Conservation (phyloP, 2,329 filamentous ascomycete genomes). For the Ceratocystis diversiconidia region DNA sequence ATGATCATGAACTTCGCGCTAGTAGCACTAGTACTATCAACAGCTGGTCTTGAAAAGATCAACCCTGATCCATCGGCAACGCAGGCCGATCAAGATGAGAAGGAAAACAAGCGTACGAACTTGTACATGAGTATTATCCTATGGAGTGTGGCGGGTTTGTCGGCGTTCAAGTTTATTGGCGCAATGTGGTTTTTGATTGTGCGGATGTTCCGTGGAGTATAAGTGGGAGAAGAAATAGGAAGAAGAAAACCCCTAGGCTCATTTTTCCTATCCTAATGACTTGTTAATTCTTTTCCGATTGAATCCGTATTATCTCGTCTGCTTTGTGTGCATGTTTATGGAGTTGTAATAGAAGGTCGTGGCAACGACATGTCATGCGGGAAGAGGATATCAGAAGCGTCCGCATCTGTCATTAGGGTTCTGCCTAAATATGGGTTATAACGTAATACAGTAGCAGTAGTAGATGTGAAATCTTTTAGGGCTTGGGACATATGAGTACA, state of each 20-base stretch:
- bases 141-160: slow-evolving; percentile 76
- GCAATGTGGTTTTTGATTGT: slow-evolving; percentile 87
- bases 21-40: slow-evolving; percentile 70
- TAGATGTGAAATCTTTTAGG: no score
- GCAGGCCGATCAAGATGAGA: slow-evolving; percentile 23
- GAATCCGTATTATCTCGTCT: no score
- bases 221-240: slow-evolving; percentile 19
- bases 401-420: no score
- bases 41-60: slow-evolving; percentile 64
- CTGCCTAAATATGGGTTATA: no score
- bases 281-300: background rate
- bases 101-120: slow-evolving; percentile 45
- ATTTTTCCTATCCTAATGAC: background rate
- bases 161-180: slow-evolving; percentile 74
- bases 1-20: slow-evolving; percentile 93
- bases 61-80: slow-evolving; percentile 29
- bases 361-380: no score
- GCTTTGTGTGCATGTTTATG: no score
- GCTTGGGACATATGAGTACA: no score
- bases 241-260: background rate
- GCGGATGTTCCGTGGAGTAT: slow-evolving; percentile 65
- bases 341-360: no score
- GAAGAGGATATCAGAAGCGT: no score
- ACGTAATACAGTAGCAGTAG: no score
- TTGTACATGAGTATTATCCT: slow-evolving; percentile 79